A percentile compares a stretch with the other conserved stretches of the same genome.
Conservation (phyloP, 345 rosid species). For the Rhizophora mangle region DNA sequence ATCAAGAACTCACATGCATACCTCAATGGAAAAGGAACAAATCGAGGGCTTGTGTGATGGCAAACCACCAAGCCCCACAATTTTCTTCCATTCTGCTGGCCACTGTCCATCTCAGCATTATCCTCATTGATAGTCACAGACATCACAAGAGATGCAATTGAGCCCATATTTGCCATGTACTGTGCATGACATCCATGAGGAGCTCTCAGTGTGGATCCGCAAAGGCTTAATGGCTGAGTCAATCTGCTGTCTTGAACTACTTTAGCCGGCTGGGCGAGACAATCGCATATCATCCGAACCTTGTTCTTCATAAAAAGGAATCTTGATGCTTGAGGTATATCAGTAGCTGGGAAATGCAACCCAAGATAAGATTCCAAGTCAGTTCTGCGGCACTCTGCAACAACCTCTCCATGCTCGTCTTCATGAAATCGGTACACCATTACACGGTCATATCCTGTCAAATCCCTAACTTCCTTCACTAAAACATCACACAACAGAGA, state of each 20-base stretch:
- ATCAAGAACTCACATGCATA: constrained; percentile 83
- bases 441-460: constrained; percentile 79
- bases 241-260: constrained; percentile 64
- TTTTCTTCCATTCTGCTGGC: constrained; percentile 46
- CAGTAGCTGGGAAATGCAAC: constrained; percentile 82
- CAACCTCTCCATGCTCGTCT: constrained; percentile 90
- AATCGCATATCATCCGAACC: constrained; percentile 86
- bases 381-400: constrained; percentile 55
- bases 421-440: constrained; percentile 88
- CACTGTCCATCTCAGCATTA: constrained; percentile 39
- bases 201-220: constrained; percentile 76
- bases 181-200: constrained; percentile 86
- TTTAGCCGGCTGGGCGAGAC: constrained; percentile 53
- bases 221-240: constrained; percentile 63
- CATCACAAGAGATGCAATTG: constrained; percentile 82
- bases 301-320: constrained; percentile 79
- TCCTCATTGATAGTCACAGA: constrained; percentile 69
- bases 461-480: constrained; percentile 70
- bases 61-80: constrained; percentile 94
- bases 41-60: constrained; percentile 71
- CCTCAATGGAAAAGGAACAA: constrained; percentile 73
- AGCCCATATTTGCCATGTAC: constrained; percentile 84
- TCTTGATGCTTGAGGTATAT: constrained; percentile 86
- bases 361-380: constrained; percentile 72
- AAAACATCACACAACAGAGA: constrained; percentile 56